Conservation (phyloP, 768 basidiomycete genomes). For the Coprinopsis marcescibilis region DNA sequence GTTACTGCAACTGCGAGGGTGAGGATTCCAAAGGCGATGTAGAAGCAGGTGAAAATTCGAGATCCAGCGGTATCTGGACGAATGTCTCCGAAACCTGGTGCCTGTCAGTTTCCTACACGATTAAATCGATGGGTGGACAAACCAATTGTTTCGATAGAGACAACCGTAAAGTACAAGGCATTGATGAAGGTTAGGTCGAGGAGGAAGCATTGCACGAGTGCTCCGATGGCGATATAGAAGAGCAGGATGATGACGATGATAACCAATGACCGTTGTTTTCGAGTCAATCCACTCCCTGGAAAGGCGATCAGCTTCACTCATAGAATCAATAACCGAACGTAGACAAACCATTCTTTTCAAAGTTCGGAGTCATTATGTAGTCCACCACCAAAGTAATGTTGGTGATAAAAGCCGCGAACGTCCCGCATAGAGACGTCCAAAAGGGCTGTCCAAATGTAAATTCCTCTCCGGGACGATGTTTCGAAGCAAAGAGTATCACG, state of each 20-base stretch:
- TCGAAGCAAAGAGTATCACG: conserved; percentile 56
- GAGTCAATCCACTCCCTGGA: conserved; percentile 75
- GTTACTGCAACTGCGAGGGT: conserved; percentile 60
- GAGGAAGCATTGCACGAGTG: conserved; percentile 50
- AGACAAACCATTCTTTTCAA: conserved; percentile 30
- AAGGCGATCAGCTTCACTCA: background rate
- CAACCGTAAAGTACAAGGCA: conserved; percentile 73
- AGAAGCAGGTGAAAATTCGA: conserved; percentile 56
- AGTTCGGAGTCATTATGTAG: conserved; percentile 51
- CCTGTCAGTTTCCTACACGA: conserved; percentile 10
- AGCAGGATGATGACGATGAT: conserved; percentile 74
- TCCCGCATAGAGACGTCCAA: conserved; percentile 78
- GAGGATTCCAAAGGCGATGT: conserved; percentile 55
- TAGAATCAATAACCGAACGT: conserved; percentile 1
- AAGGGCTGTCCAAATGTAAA: conserved; percentile 68
- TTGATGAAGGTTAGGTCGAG: conserved; percentile 59
- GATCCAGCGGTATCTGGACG: conserved; percentile 42
- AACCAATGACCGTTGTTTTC: conserved; percentile 73
- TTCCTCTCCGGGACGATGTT: conserved; percentile 54
- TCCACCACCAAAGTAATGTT: conserved; percentile 68
- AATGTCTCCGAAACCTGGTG: conserved; percentile 71
- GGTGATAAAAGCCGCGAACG: conserved; percentile 54
- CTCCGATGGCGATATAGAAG: conserved; percentile 68
- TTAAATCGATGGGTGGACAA: conserved; percentile 12
- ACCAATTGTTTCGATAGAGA: conserved; percentile 66